Conservation (phyloP, 768 basidiomycete species). For the Psilocybe cyanescens region DNA sequence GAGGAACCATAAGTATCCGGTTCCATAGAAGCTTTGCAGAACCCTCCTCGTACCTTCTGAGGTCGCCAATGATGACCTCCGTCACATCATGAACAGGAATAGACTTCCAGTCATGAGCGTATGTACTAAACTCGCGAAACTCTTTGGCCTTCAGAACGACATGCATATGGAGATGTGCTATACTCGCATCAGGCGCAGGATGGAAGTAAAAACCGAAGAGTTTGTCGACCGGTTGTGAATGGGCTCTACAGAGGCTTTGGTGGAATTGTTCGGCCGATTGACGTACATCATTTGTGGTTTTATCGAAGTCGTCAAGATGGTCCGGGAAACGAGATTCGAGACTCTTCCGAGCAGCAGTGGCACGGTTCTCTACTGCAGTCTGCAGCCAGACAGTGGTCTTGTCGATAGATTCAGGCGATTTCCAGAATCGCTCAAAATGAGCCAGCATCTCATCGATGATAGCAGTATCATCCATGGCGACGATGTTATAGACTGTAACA, state of each 20-base stretch:
- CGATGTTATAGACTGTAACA: constrained; percentile 10
- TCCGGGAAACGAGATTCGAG: constrained; percentile 6
- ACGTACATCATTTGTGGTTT: constrained; percentile 2
- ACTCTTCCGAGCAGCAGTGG: background rate
- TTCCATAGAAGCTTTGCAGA: background rate
- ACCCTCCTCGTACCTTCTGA: constrained; percentile 9
- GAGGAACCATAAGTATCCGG: background rate
- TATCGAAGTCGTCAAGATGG: constrained; percentile 3
- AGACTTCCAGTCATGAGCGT: constrained; percentile 13
- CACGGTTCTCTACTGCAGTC: constrained; percentile 2
- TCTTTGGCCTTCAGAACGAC: background rate
- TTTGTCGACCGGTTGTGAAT: background rate
- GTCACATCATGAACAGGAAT: constrained; percentile 6
- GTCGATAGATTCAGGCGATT: constrained; percentile 2
- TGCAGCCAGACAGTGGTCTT: constrained; percentile 11
- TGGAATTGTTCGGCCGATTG: constrained; percentile 3
- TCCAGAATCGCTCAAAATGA: constrained; percentile 11
- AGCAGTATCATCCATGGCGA: constrained; percentile 1
- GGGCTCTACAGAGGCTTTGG: background rate
- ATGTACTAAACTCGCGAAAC: constrained; percentile 11
- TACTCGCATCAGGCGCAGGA: constrained; percentile 11
- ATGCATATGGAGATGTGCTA: constrained; percentile 15
- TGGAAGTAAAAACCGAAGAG: constrained; percentile 8
- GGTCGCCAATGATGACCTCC: constrained; percentile 3
- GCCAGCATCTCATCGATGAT: constrained; percentile 11